phyloP scores from a whole-genome alignment of 176 grass and related monocot genomes.

The Pontederia crassipes region DNA sequence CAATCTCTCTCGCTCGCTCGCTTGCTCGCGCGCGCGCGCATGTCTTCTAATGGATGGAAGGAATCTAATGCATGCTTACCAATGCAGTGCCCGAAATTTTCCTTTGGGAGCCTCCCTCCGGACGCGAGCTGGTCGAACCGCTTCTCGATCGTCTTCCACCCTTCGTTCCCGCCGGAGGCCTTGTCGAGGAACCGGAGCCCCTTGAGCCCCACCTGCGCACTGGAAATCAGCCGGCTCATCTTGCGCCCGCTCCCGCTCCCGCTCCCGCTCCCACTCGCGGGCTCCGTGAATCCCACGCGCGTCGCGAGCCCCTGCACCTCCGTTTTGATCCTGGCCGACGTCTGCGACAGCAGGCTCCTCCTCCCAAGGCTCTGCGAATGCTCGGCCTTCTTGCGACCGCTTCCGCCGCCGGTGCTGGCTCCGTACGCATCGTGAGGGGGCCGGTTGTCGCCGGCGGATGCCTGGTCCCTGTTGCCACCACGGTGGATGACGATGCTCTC shows the following conservation, averaged over 20 bases:
- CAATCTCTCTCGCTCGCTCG: no score
- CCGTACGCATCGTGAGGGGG: neutral
- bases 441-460: neutral
- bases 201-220: conserved; percentile 51
- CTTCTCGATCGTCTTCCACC: conserved; percentile 74
- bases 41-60: neutral
- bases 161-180: conserved; percentile 62
- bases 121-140: conserved; percentile 66
- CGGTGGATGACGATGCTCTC: neutral
- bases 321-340: conserved; percentile 26
- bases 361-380: neutral
- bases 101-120: conserved; percentile 48
- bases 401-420: no score
- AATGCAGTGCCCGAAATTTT: conserved; percentile 95
- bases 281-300: conserved; percentile 6
- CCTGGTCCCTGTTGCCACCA: neutral
- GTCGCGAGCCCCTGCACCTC: conserved; percentile 56
- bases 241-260: conserved; percentile 6
- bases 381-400: neutral
- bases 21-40: neutral
- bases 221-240: conserved; percentile 74
- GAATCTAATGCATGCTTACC: conserved; percentile 33
- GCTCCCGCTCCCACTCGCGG: no score
- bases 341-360: conserved; percentile 12
- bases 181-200: conserved; percentile 90